Evolutionary conservation across 768 basidiomycete genomes (phyloP).

Genomic region (Podaxis rugospora): DNA sequence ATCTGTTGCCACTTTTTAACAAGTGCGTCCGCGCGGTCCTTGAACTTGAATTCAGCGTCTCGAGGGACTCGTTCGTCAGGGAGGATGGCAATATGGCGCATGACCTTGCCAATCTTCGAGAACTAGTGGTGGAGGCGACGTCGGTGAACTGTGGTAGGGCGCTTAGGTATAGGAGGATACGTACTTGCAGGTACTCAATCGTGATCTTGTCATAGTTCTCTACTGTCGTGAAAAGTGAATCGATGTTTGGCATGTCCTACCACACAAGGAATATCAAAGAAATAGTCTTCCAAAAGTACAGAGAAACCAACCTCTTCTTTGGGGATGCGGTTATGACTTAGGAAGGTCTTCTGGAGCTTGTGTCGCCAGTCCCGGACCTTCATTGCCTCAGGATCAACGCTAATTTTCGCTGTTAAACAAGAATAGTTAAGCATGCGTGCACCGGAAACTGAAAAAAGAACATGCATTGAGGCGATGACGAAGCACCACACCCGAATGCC

Average conservation of each 20-base stretch:
- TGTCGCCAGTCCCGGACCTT: conserved; percentile 91
- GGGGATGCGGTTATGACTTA: conserved; percentile 60
- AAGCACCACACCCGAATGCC: not conserved
- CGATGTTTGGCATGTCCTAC: conserved; percentile 75
- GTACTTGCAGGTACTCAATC: conserved; percentile 61
- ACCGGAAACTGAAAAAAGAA: conserved; percentile 1
- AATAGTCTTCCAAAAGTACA: not conserved
- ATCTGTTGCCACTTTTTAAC: conserved; percentile 68
- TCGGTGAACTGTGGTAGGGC: not conserved
- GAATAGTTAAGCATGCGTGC: not conserved
- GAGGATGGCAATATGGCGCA: conserved; percentile 77
- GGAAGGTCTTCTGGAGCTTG: conserved; percentile 82
- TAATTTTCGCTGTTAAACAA: conserved; percentile 37
- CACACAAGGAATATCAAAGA: not conserved
- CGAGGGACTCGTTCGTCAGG: conserved; percentile 53
- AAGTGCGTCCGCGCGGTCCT: conserved; percentile 61
- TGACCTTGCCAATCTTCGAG: conserved; percentile 83
- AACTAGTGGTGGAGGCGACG: conserved; percentile 36
- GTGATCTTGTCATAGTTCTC: conserved; percentile 76
- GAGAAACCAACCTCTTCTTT: conserved; percentile 55
- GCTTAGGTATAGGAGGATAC: conserved; percentile 11
- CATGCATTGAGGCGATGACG: not conserved
- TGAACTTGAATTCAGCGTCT: conserved; percentile 62
- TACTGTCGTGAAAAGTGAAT: conserved; percentile 70
- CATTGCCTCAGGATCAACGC: conserved; percentile 59